These are phyloP conservation scores for Cyclotella kingstonii DNA, from an alignment of 108 stramenopile genomes.

Conservation along the genomic window DNA sequence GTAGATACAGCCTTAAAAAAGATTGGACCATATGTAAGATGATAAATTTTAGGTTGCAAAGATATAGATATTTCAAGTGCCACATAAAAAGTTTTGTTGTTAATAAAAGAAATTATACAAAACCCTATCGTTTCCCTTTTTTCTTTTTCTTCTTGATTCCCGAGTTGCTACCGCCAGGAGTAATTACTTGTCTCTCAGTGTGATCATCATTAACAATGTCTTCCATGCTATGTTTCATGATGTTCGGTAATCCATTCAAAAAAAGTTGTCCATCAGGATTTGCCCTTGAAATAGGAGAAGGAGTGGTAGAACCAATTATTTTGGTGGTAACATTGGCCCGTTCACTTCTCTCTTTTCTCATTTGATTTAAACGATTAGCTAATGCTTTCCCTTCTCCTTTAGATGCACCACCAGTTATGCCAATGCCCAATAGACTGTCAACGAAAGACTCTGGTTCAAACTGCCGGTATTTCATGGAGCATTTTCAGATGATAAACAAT, in stretches of 20 bases:
- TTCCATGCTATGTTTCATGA: constrained; percentile 3
- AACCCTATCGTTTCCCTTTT: constrained; percentile 36
- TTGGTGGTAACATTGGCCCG: constrained; percentile 47
- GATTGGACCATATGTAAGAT: no score
- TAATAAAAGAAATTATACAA: constrained; percentile 1
- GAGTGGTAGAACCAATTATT: background rate
- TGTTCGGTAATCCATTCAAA: constrained; percentile 11
- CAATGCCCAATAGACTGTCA: constrained; percentile 82
- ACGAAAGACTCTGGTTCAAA: constrained; percentile 83
- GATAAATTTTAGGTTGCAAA: no score
- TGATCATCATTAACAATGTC: constrained; percentile 5
- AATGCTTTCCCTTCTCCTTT: constrained; percentile 62
- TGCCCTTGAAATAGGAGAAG: background rate
- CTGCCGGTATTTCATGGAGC: constrained; percentile 20
- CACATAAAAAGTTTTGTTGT: background rate
- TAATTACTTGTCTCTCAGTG: constrained; percentile 20
- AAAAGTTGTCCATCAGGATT: constrained; percentile 23
- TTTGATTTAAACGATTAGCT: constrained; percentile 50
- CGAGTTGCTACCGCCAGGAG: constrained; percentile 16
- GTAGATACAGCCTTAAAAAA: no score
- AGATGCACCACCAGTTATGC: constrained; percentile 50
- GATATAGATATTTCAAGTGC: background rate
- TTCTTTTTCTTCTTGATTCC: constrained; percentile 46
- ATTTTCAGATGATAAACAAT: background rate
- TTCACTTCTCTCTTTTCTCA: constrained; percentile 68